A percentile compares a stretch with the other conserved stretches of the same genome.
Conservation (phyloP, 2,329 filamentous ascomycete genomes). For the Colletotrichum tanaceti region DNA sequence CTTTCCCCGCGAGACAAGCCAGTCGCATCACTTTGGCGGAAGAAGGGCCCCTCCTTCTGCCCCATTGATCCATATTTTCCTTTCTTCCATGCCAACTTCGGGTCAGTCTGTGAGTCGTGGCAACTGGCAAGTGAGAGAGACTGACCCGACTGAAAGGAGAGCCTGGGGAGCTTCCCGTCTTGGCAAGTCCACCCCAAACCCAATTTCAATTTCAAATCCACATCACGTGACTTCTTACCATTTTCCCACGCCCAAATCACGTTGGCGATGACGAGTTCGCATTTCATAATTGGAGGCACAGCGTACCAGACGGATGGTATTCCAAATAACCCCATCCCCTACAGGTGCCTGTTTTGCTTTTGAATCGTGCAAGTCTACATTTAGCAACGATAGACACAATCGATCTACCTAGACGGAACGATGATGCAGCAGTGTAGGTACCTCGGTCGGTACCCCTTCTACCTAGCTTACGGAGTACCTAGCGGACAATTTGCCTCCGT, state of each 20-base stretch:
- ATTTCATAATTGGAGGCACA: slow-evolving; percentile 29
- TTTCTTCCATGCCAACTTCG: neutral
- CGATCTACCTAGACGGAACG: slow-evolving; percentile 24
- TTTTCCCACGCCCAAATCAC: slow-evolving; percentile 4
- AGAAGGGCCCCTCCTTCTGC: slow-evolving; percentile 3
- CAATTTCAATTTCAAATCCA: neutral
- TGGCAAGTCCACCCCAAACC: slow-evolving; percentile 14
- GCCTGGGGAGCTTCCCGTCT: slow-evolving; percentile 23
- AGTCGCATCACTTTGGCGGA: neutral
- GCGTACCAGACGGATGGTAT: slow-evolving; percentile 1
- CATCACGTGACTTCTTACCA: slow-evolving; percentile 11
- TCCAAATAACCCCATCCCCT: slow-evolving; percentile 29
- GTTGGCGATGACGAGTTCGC: slow-evolving; percentile 30
- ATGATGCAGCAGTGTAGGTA: too few relatives aligned
- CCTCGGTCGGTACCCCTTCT: too few relatives aligned
- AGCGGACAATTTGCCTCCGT: too few relatives aligned
- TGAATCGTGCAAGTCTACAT: slow-evolving; percentile 31
- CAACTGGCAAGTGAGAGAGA: neutral
- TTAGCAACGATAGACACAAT: slow-evolving; percentile 28
- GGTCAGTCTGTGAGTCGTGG: slow-evolving; percentile 1
- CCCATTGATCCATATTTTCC: neutral
- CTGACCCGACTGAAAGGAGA: slow-evolving; percentile 26
- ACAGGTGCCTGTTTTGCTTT: slow-evolving; percentile 19
- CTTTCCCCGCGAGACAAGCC: slow-evolving; percentile 3
- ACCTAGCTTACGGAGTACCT: too few relatives aligned